Evolutionary conservation across 2,329 filamentous ascomycete species (phyloP), one percentile per base, ranked within the genome.

Genomic region (Neobulgaria alba): DNA sequence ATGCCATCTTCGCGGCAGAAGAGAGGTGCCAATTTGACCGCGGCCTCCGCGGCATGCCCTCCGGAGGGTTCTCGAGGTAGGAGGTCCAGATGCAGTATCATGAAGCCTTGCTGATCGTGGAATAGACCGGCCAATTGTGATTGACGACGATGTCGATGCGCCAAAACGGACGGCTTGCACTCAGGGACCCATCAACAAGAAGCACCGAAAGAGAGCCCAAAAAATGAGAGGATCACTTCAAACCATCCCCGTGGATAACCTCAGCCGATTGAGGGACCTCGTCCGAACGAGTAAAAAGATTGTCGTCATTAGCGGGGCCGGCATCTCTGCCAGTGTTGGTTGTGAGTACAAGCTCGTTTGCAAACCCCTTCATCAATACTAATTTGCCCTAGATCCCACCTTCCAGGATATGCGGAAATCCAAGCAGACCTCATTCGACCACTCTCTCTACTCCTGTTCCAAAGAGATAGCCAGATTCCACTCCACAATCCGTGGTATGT

Each of bases 291-390:
- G 46, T 49, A 29, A 49, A 41, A 52, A 46, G 20, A 46, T 53
- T 40, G 29, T 53, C 33, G 40, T 52, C 14, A 47, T 52, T 43
- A 52, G 42, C 36, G 42, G 43, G 26, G 39, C 46, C 26, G 41
- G 41, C 16, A 51, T 51, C 31, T 51, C 42, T 39, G 29, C 36
- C 29, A 52, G 34, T 46, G 33, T 41, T 47, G 39, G 46, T 19
- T 49, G 36, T 52, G 12, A 44, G 63, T 72, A n/a, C n/a, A 48
- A 48, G 39, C 40, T 19, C 36, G 31, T 46, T 35, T 43, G 14
- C 45, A 36, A 47, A 43, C 42, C 20, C 40, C 35, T 43, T 41
- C 14, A 39, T 36, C 26, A 34, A 39, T 40, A 45, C 40, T 50
- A 20, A 47, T 45, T 46, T 41, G 36, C 35, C 39, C n/a, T 48